Percentiles rank a stretch among this genome's conserved stretches.
Conservation (phyloP, 208 protist species). For the Herpetomonas samuelpessoai region DNA sequence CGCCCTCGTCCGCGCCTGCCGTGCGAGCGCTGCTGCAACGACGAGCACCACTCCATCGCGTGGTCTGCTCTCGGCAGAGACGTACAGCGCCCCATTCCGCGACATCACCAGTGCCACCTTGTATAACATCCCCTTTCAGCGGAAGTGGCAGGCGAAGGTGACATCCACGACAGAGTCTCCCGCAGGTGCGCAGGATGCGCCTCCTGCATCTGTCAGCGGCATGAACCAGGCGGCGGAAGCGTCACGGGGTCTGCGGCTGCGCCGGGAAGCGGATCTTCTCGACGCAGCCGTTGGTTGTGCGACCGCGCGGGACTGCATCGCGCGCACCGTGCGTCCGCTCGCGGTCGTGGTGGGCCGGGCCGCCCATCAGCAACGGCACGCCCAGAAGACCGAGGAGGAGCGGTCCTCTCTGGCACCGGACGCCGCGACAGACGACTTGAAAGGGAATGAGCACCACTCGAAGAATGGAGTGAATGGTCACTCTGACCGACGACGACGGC, state of each 20-base stretch:
- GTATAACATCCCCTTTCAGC: slow-evolving; percentile 15
- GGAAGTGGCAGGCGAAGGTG: too few species aligned
- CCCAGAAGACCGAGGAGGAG: neutral
- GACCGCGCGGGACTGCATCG: neutral
- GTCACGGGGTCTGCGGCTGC: neutral
- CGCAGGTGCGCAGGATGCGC: too few species aligned
- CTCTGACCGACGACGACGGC: too few species aligned
- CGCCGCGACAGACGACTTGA: too few species aligned
- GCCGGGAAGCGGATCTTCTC: neutral
- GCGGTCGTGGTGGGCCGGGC: neutral
- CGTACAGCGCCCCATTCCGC: slow-evolving; percentile 18
- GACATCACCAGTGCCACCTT: slow-evolving; percentile 18
- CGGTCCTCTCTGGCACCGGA: too few species aligned
- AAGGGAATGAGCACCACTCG: too few species aligned
- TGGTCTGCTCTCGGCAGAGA: neutral
- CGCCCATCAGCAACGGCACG: neutral
- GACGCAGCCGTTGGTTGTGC: neutral
- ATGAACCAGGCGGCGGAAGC: neutral
- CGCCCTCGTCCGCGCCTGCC: slow-evolving; percentile 17
- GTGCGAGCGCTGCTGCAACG: neutral
- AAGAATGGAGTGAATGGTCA: too few species aligned
- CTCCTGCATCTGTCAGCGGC: too few species aligned
- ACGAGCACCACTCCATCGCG: slow-evolving; percentile 9
- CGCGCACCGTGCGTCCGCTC: neutral
- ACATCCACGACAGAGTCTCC: too few species aligned